Evolutionary conservation across 2,329 filamentous ascomycete species (phyloP), one percentile per base, ranked within the genome.

Genomic region (Neurospora sp.): DNA sequence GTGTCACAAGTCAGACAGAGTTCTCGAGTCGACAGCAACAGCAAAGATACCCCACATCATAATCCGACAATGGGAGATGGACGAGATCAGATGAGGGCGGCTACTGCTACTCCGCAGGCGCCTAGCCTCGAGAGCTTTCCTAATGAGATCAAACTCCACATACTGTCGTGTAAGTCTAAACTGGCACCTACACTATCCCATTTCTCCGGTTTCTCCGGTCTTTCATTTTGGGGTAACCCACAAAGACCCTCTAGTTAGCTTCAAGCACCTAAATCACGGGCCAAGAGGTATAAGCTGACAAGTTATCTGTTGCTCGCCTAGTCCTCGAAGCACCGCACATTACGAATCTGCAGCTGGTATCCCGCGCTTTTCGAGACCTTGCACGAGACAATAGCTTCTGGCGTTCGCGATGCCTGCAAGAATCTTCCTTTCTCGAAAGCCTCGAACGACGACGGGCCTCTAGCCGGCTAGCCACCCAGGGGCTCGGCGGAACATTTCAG

Each of bases 371-470:
- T 71, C 85, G 90, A 38, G 79, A 82, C 38, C 82, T 96, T 58
- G 90, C 88, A 46, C 89, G 93, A 70, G 93, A 97, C 77, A 87
- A 91, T 75, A 86, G 84, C 46, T 82, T 95, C 42, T 97, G 94
- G 94, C 90, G 91, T 72, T 81, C 85, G 3, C 84, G 90, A 77
- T 94, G 91, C 78, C 93, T 96, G 78, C 84, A 89, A 42, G 83
- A 89, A 70, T 95, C 92, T 17, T 78, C 84, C 40, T 90, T 90
- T 78, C 86, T 90, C 75, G 84, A 87, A 39, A 81, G 83, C n/a
- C 85, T 92, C 33, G 84, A 84, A 70, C 84, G 86, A 17, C 83
- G 84, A 76, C 78, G 84, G 38, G 80, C 82, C 0, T 79, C 83
- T 28, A 76, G 86, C 10, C 77, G 79, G 23, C 76, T 81, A 23